Base-by-base conservation (phyloP, 139 green algal species). In the Coccomyxa sp. region DNA sequence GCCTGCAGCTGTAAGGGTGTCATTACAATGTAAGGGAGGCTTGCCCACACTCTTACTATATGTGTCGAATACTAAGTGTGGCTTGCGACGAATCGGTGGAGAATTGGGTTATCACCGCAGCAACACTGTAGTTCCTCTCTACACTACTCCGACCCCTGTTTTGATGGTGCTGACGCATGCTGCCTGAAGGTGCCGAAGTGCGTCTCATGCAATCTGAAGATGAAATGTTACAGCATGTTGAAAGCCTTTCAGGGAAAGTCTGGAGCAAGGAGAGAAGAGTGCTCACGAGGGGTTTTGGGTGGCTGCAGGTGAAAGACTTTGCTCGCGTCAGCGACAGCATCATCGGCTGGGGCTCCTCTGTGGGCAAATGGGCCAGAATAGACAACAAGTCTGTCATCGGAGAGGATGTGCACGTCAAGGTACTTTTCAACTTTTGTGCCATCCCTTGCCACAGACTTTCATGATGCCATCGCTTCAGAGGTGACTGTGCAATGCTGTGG, bases 351-450 rank as follows among this genome's bases (percentile, higher is more conserved):
- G 89, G 95, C 78, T 91, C 84, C 81, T 88, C 85, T 58, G 84
- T 98, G 16, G 96, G 96, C 81, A 85, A 87, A 30, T 99, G 96
- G 96, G 87, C 89, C 10, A 91, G 96, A 13, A 82, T 99, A 74
- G 96, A 99, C 86, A 97, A 97, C 89, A 94, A 95, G 85, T 93
- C 90, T 58, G 95, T 99, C 38, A 92, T 99, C 30, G 96, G 96
- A 13, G 96, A 99, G 88, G 95, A 99, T 77, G 96, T 99, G 15
- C 83, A 91, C 30, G 86, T 95, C 68, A 91, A 89, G 87, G 90
- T 93, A 80, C 38, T 51, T 51, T 3, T 51, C 38, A 51, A 51
- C 38, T 51, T 7, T 51, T 51, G 30, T 84, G 30, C 27, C 27
- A n/a, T 27, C 67, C 4, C 21, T 75, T 75, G 23, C 67, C 67